Evolutionary conservation across 208 protist species (phyloP), one percentile per base, ranked within the genome.

Genomic region (Trichomonas vaginalis): DNA sequence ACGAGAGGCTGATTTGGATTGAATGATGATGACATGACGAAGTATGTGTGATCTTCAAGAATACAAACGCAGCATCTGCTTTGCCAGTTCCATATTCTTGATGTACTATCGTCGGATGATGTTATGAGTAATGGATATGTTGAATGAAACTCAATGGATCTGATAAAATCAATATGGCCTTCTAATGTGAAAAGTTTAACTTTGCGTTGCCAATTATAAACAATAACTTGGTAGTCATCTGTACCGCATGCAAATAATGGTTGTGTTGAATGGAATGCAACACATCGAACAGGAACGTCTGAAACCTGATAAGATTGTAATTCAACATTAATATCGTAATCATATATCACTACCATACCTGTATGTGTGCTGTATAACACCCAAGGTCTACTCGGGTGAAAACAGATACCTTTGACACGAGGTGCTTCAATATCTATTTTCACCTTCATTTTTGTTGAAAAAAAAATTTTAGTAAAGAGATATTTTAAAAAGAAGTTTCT

Each of bases 151-250:
- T 99, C 98, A 27, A 99, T 98, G 8, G 98, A 99, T 96, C 99
- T 98, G 90, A 99, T 98, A 97, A 99, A 99, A 97, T 99, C 99
- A 80, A 98, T 97, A 96, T 99, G 99, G 23, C 99, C 99, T 0
- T 97, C 97, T 35, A 99, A 97, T 17, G 98, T 99, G 97, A 99
- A 99, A 12, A 99, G 97, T 97, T 98, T 99, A 46, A 98, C 98
- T 39, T 98, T 98, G 87, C 99, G 97, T 96, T 99, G 99, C 97
- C 99, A 99, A 97, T 99, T 99, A 98, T 99, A 99, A 87, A 99
- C 86, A 96, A 99, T 99, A 95, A 99, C 98, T 95, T 99, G 98
- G 96, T 98, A 98, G 97, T 99, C 99, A 97, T 99, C 99, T 87
- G 98, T 99, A 90, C 99, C 99, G 49, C 98, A 99, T 4, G 99